phyloP scores from a whole-genome alignment of 2,329 filamentous ascomycete species.

The Colletotrichum coccodes region DNA sequence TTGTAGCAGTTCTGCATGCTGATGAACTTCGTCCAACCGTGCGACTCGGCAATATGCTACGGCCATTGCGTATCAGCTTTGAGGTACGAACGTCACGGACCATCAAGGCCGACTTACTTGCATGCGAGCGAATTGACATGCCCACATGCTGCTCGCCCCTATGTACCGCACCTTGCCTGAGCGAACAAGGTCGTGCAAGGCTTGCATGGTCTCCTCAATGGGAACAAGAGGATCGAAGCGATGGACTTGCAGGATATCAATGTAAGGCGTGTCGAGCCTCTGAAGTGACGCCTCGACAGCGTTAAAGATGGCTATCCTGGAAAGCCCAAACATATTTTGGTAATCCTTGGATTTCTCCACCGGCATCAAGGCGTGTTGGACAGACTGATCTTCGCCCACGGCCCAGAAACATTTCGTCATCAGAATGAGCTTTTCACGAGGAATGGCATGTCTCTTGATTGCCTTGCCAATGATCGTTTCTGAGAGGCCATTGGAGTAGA shows the following conservation, averaged over 20 bases:
- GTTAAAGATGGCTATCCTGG: slow-evolving; percentile 72
- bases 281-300: slow-evolving; percentile 64
- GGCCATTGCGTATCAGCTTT: background rate
- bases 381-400: slow-evolving; percentile 54
- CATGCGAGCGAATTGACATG: background rate
- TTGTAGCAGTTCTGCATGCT: slow-evolving; percentile 18
- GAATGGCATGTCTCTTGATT: slow-evolving; percentile 67
- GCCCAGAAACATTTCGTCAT: slow-evolving; percentile 64
- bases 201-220: slow-evolving; percentile 5
- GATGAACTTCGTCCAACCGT: slow-evolving; percentile 6
- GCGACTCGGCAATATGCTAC: background rate
- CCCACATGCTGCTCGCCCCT: slow-evolving; percentile 12
- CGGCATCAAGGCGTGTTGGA: slow-evolving; percentile 33
- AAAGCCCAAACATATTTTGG: slow-evolving; percentile 57
- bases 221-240: background rate
- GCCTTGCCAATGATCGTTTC: slow-evolving; percentile 67
- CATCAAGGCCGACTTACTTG: background rate
- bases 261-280: background rate
- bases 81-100: background rate
- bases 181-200: background rate
- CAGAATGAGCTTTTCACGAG: slow-evolving; percentile 66
- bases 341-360: slow-evolving; percentile 41
- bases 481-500: slow-evolving; percentile 65
- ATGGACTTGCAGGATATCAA: slow-evolving; percentile 12
- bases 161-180: slow-evolving; percentile 9